Evolutionary conservation across 805 yeast genomes (phyloP), one percentile per base, ranked within the genome.

Genomic region (Hanseniaspora osmophila): DNA sequence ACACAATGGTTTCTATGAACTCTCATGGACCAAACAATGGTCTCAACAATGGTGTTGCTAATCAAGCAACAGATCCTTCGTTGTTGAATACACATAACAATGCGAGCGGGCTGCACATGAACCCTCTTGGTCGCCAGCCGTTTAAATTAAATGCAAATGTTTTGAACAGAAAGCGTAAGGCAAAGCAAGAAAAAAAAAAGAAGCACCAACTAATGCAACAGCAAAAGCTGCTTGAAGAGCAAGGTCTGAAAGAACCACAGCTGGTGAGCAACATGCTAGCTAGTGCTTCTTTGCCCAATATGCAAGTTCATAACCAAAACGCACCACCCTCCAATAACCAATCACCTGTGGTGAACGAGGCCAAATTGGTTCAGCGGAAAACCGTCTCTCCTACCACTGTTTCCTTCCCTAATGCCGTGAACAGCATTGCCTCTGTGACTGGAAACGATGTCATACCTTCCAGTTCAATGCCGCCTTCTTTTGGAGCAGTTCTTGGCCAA

Each of bases 261-360:
- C 27, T 22, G 7, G 27, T 22, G 6, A 22, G 27, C 27, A 22
- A 22, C 12, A 33, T 30, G 19, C 37, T 45, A 11, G 45, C 37
- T 38, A 47, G 33, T 13, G 44, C 41, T 17, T 29, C 37, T 44
- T 44, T 54, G 10, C 61, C 55, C 15, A 56, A 51, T 42, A 42
- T 54, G 33, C 45, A 52, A 10, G 45, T 50, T 42, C 60, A 52
- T 27, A 49, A 48, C 39, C 48, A 51, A n/a, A 52, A 49, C 16
- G 49, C 15, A 4, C 5, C 15, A n/a, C 13, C 13, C 10, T 12
- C 15, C 5, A 11, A 32, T n/a, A 6, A 32, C 5, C 35, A 32
- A 32, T 13, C 13, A 12, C 13, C 5, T n/a, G 13, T 9, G 15
- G 4, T 11, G 10, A 12, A 13, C 10, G 35, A n/a, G 35, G 10